Conservation (phyloP, 805 yeast species). For the Phaffomyces thermotolerans region DNA sequence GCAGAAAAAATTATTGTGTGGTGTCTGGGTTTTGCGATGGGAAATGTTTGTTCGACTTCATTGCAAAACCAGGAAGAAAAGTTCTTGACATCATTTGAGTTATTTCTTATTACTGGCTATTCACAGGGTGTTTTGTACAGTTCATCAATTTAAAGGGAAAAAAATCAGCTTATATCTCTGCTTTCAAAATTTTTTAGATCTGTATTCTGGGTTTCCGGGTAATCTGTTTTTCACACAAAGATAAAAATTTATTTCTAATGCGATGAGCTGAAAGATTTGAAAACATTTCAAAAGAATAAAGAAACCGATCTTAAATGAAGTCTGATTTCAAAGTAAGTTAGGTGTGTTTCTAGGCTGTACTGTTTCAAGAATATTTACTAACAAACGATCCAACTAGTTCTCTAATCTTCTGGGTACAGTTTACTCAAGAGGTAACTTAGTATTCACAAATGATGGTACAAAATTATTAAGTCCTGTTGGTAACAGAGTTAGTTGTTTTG, state of each 20-base stretch:
- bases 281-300: background rate
- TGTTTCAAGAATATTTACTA: background rate
- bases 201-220: slow-evolving; percentile 2
- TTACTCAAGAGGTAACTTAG: slow-evolving; percentile 84
- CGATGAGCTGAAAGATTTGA: slow-evolving; percentile 13
- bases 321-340: slow-evolving; percentile 53
- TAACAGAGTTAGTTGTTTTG: slow-evolving; percentile 84
- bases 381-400: slow-evolving; percentile 33
- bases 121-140: too few relatives aligned
- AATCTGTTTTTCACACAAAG: background rate
- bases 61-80: too few relatives aligned
- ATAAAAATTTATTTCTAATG: slow-evolving; percentile 5
- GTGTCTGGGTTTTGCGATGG: background rate
- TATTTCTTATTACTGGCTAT: too few relatives aligned
- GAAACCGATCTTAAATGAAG: slow-evolving; percentile 43
- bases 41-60: too few relatives aligned
- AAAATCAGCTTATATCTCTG: too few relatives aligned
- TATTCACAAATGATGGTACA: slow-evolving; percentile 82
- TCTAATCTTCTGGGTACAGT: slow-evolving; percentile 92
- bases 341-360: too few relatives aligned
- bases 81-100: too few relatives aligned
- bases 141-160: too few relatives aligned
- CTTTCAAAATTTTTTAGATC: too few relatives aligned
- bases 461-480: slow-evolving; percentile 88
- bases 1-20: background rate